Evolutionary conservation across 768 basidiomycete genomes (phyloP).

Genomic region (Obba rivulosa): DNA sequence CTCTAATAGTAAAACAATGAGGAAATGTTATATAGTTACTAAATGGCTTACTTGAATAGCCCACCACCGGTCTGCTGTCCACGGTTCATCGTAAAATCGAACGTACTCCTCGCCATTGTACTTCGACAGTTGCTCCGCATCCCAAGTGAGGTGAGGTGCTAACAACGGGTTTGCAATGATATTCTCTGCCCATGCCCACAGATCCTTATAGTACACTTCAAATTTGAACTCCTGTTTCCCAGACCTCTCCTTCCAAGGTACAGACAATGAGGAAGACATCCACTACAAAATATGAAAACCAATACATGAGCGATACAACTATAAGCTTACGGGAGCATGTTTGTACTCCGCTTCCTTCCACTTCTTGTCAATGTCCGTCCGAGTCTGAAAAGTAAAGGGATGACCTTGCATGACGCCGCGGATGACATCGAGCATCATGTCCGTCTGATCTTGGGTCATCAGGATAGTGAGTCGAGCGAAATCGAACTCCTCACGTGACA

Average conservation of each 20-base stretch:
- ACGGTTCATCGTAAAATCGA: constrained; percentile 13
- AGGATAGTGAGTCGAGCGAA: constrained; percentile 4
- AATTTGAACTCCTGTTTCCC: constrained; percentile 1
- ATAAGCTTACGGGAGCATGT: constrained; percentile 5
- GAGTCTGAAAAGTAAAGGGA: constrained; percentile 1
- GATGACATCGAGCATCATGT: constrained; percentile 4
- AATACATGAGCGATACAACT: neutral
- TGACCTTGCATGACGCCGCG: neutral
- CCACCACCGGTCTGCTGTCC: constrained; percentile 9
- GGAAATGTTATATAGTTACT: neutral
- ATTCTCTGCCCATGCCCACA: constrained; percentile 11
- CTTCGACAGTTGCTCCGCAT: constrained; percentile 7
- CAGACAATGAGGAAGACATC: constrained; percentile 4
- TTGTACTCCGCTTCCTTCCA: constrained; percentile 2
- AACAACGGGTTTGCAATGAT: constrained; percentile 4
- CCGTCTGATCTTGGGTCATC: constrained; percentile 3
- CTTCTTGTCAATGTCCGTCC: constrained; percentile 3
- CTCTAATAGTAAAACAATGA: neutral
- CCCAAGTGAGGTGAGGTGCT: constrained; percentile 8
- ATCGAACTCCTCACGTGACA: constrained; percentile 7
- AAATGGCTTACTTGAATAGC: constrained; percentile 11
- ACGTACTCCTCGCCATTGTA: constrained; percentile 8
- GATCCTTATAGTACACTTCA: constrained; percentile 3
- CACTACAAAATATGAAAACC: neutral
- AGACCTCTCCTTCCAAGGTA: neutral